A percentile compares a stretch with the other conserved stretches of the same genome.
These are phyloP conservation scores for Liquidambar formosana DNA, from an alignment of 164 flowering plant species.

Conservation along the genomic window DNA sequence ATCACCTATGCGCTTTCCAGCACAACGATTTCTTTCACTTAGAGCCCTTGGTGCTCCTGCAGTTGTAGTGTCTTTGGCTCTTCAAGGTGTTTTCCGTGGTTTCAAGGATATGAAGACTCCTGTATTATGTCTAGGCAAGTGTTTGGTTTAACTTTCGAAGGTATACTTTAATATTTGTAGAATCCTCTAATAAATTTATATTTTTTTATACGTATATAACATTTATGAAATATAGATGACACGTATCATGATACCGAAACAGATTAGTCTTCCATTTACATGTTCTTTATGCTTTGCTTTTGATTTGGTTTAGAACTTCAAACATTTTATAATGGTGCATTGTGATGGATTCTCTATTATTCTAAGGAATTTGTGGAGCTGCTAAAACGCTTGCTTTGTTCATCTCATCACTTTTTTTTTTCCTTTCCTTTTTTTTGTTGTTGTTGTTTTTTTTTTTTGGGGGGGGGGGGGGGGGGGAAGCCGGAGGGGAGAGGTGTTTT, in stretches of 20 bases:
- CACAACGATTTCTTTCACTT: slow-evolving; percentile 68
- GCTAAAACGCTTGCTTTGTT: no score
- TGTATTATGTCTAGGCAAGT: slow-evolving; percentile 79
- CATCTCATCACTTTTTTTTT: no score
- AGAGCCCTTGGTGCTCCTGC: slow-evolving; percentile 97
- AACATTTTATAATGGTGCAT: no score
- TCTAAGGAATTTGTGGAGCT: no score
- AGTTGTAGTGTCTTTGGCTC: slow-evolving; percentile 79
- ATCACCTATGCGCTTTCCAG: slow-evolving; percentile 73
- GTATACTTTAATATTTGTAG: background rate
- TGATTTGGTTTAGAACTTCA: no score
- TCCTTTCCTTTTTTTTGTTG: no score
- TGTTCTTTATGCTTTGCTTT: no score
- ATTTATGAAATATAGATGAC: background rate
- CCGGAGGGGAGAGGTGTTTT: no score
- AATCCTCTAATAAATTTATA: background rate
- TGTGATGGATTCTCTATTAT: no score
- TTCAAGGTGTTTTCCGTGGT: slow-evolving; percentile 89
- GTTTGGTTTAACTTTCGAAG: slow-evolving; percentile 1
- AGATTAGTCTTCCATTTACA: no score
- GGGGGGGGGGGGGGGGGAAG: no score
- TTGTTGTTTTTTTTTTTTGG: no score
- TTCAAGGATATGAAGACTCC: slow-evolving; percentile 95
- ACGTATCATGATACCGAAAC: background rate
- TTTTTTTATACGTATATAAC: background rate